phyloP scores from a whole-genome alignment of 164 flowering plant species.

The Magnolia officinalis region DNA sequence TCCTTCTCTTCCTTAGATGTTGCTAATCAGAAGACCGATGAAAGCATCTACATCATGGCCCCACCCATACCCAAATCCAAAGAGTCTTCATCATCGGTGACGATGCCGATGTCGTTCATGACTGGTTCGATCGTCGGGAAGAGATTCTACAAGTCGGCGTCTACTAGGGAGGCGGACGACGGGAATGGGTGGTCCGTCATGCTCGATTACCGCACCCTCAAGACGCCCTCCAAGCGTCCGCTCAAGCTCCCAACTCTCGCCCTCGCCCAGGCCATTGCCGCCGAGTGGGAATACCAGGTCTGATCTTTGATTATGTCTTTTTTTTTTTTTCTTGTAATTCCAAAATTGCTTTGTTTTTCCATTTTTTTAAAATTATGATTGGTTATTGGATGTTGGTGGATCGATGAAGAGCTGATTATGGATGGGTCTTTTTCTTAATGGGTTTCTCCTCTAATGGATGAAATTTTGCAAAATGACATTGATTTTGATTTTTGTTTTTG shows the following conservation, averaged over 20 bases:
- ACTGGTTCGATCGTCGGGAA: constrained; percentile 91
- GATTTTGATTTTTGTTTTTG: no score
- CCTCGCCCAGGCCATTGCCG: constrained; percentile 92
- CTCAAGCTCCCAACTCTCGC: constrained; percentile 70
- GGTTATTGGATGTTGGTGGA: not conserved
- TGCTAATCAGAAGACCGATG: not conserved
- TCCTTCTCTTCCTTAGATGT: constrained; percentile 1
- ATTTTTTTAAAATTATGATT: not conserved
- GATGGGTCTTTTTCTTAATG: not conserved
- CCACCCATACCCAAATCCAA: not conserved
- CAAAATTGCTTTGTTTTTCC: no score
- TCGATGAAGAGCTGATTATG: not conserved
- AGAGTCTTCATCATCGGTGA: constrained; percentile 38
- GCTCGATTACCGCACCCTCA: constrained; percentile 94
- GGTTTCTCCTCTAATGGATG: not conserved
- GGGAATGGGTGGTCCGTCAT: constrained; percentile 86
- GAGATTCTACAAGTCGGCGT: constrained; percentile 75
- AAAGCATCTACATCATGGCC: constrained; percentile 9
- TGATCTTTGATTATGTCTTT: not conserved
- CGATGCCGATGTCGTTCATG: constrained; percentile 96
- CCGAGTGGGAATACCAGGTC: constrained; percentile 99
- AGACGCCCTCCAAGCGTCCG: constrained; percentile 77
- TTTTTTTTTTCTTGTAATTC: not conserved
- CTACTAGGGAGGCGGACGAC: constrained; percentile 78
- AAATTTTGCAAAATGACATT: no score